Evolutionary conservation across 306 rosid species (phyloP), one percentile per base, ranked within the genome.

Genomic region (Ochetophila trinervis): DNA sequence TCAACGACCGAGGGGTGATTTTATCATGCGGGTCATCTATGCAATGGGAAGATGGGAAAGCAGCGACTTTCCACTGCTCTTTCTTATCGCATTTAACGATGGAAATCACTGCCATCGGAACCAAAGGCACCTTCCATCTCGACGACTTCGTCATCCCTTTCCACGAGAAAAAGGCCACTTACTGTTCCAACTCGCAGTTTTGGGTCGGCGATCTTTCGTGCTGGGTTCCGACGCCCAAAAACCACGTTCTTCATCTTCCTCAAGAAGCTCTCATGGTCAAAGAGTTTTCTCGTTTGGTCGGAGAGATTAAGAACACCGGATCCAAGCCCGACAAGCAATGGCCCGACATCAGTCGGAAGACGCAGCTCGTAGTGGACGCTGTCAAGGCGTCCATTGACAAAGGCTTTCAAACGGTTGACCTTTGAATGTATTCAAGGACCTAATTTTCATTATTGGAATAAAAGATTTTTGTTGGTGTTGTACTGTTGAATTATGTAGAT

Each of bases 181-280:
- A 85, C 69, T 76, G 70, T 55, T 60, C 79, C 36, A 59, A 63
- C 57, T 63, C 98, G 8, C 75, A 80, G 63, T 66, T 70, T 7
- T n/a, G 81, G 20, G 80, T 91, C 58, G 70, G 74, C 42, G 96
- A 91, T 0, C 80, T 77, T 52, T 85, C 90, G 3, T 56, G 54
- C 58, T 87, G 96, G 98, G 37, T 19, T 58, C 21, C 72, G 0
- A 57, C 50, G 57, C 95, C 96, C 61, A 91, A 71, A 72, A 78
- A 82, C 71, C 87, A 87, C n/a, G 37, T 52, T 6, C 32, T 85
- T 27, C 85, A 89, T 65, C 81, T 89, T 59, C 89, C 98, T 70
- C 98, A 92, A 67, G 98, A 89, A 77, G 90, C 37, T 69, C 82
- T 48, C 54, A 85, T 91, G 98, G 92, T 91, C 24, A 72, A 61